These are phyloP conservation scores for Salix exigua DNA, from an alignment of 345 rosid genomes.

Conservation along the genomic window DNA sequence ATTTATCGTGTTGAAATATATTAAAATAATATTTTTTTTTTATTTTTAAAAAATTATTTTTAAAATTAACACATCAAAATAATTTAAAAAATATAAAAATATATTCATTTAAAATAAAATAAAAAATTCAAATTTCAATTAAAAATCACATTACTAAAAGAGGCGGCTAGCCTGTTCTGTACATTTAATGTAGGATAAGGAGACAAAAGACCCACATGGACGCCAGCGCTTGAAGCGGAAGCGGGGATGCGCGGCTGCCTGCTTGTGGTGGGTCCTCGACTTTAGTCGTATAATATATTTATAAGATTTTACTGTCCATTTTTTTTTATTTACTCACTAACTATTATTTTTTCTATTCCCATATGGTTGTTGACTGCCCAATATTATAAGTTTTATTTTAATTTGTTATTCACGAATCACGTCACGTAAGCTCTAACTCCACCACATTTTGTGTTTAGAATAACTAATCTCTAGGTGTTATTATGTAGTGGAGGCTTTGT, in stretches of 20 bases:
- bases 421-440: neutral
- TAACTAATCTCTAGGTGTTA: neutral
- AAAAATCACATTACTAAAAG: too few species aligned
- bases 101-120: too few species aligned
- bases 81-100: too few species aligned
- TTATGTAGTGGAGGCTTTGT: neutral
- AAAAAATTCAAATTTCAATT: too few species aligned
- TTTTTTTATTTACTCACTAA: neutral
- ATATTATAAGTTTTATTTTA: neutral
- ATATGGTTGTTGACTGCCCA: neutral
- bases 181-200: neutral
- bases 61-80: too few species aligned
- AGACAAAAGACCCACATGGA: slow-evolving; percentile 39
- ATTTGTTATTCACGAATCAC: neutral
- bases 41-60: too few species aligned
- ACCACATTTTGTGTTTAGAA: neutral
- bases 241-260: slow-evolving; percentile 49
- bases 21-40: too few species aligned
- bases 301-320: neutral
- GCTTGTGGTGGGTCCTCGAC: slow-evolving; percentile 39
- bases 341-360: neutral
- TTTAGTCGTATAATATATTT: slow-evolving; percentile 15
- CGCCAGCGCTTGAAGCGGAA: slow-evolving; percentile 24
- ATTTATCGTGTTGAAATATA: too few species aligned
- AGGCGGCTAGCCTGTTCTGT: too few species aligned